These are phyloP conservation scores for Raddia distichophylla DNA, from an alignment of 176 grass and related monocot species.

Conservation along the genomic window DNA sequence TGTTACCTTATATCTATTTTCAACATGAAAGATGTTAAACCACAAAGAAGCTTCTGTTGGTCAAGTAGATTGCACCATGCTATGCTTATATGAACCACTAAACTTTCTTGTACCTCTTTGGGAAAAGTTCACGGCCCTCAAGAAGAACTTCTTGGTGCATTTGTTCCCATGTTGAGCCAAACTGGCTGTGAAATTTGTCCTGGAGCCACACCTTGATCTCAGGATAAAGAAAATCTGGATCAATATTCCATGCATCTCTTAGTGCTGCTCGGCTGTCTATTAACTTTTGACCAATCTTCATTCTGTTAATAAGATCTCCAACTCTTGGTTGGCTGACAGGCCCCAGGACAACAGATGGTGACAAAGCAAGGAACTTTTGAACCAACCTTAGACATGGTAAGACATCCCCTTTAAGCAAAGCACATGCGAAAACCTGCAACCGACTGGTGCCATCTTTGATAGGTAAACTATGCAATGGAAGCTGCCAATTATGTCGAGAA, in stretches of 20 bases:
- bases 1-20: constrained; percentile 7
- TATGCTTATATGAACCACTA: constrained; percentile 1
- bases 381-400: constrained; percentile 74
- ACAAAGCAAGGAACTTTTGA: constrained; percentile 61
- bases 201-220: constrained; percentile 69
- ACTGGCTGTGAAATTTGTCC: constrained; percentile 55
- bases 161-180: constrained; percentile 60
- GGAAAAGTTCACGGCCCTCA: constrained; percentile 61
- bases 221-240: constrained; percentile 60
- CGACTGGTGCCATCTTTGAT: constrained; percentile 61
- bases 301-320: constrained; percentile 64
- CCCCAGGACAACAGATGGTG: constrained; percentile 62
- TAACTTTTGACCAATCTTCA: constrained; percentile 48
- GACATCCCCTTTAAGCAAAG: constrained; percentile 86
- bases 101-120: constrained; percentile 68
- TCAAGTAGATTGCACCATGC: constrained; percentile 8
- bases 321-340: constrained; percentile 61
- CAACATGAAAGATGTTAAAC: constrained; percentile 13
- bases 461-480: constrained; percentile 65
- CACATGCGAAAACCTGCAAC: constrained; percentile 73
- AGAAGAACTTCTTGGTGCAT: constrained; percentile 66
- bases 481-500: constrained; percentile 80
- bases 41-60: constrained; percentile 20
- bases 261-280: constrained; percentile 56
- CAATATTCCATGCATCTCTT: constrained; percentile 50